Base-by-base conservation (phyloP, 2,329 filamentous ascomycete genomes). In the Cercospora sp. region DNA sequence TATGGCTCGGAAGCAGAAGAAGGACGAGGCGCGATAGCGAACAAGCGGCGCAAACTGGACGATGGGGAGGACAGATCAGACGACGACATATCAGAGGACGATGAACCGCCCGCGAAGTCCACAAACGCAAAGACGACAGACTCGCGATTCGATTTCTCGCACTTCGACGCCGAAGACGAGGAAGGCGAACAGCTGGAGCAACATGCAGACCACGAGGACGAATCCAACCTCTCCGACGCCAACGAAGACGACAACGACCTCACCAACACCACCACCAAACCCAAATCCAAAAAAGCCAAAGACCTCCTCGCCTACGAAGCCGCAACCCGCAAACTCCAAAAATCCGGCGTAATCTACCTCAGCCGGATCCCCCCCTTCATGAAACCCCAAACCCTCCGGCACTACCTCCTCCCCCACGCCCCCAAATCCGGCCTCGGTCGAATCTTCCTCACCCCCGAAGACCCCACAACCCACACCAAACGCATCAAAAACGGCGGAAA, bases 331-430 rank as follows among this genome's bases (percentile, higher is more conserved):
- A 88, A 89, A 23, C 85, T 90, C 68, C 88, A 87, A 73, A 90
- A 89, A 77, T 93, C 91, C 0, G 92, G 92, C 70, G 91, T 96
- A 12, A 84, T 95, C 68, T 96, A 95, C 81, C 84, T 96, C 69
- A 94, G 91, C 4, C 89, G 92, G 67, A 87, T 95, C 70, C 92
- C 93, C 3, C 93, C 93, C 0, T 96, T 94, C 80, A 95, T 96
- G 91, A 94, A 93, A 75, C 91, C 92, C 6, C 83, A 85, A 62
- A 94, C 94, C 76, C 84, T 95, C 48, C 89, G 91, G 72, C 89
- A 89, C 18, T 87, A 93, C 13, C 87, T 95, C 64, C 85, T 89
- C 69, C 90, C 89, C 9, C 92, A 93, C 80, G 92, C 92, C 68
- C 83, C 84, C 76, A 75, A 20, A 31, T 18, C 28, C 64, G 78